Conservation (phyloP, 2,329 filamentous ascomycete genomes). For the Lachnellula arida region DNA sequence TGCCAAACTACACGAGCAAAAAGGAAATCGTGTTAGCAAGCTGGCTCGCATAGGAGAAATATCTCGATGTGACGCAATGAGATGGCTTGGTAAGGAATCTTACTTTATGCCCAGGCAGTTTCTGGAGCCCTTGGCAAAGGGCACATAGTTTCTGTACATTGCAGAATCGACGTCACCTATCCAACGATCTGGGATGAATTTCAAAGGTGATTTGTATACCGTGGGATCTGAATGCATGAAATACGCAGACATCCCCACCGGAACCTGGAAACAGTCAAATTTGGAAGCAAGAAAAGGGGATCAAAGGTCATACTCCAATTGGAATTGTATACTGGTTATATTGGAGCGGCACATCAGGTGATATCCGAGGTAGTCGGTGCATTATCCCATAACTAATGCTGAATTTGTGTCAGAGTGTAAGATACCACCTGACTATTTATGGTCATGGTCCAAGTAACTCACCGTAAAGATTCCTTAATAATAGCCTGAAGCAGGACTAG, state of each 20-base stretch:
- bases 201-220: conserved; percentile 36
- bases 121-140: conserved; percentile 24
- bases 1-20: not conserved
- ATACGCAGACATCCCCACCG: conserved; percentile 1
- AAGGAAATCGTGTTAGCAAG: too few relatives aligned
- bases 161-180: conserved; percentile 2
- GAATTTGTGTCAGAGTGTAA: not conserved
- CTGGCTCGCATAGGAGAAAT: too few relatives aligned
- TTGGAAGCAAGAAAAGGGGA: not conserved
- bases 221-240: conserved; percentile 2
- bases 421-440: not conserved
- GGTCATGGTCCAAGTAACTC: not conserved
- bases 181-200: conserved; percentile 43
- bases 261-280: not conserved
- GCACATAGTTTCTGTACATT: conserved; percentile 9
- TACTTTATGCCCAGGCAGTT: conserved; percentile 27
- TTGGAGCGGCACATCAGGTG: conserved; percentile 11
- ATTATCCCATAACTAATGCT: conserved; percentile 29
- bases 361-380: conserved; percentile 25
- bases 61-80: too few relatives aligned
- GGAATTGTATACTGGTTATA: not conserved
- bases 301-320: not conserved
- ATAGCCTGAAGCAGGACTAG: conserved; percentile 27
- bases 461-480: conserved; percentile 30
- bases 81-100: not conserved